Percentiles rank a stretch among this genome's conserved stretches.
Conservation (phyloP, 305 asterid genomes). For the Salvia sclarea region DNA sequence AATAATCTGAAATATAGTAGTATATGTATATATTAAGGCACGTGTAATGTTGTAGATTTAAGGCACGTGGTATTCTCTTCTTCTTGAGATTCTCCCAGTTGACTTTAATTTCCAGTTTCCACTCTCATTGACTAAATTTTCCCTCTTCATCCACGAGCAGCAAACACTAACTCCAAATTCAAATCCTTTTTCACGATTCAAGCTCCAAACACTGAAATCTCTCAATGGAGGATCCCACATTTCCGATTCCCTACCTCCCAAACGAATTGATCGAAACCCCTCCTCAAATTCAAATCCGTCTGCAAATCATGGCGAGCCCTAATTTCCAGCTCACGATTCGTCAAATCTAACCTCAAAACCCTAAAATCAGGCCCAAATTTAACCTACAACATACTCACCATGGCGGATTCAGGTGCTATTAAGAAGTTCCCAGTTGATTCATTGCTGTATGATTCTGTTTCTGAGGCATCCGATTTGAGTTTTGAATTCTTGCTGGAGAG, state of each 20-base stretch:
- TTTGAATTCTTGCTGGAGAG: no score
- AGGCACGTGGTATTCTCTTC: no score
- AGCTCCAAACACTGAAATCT: no score
- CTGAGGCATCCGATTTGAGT: slow-evolving; percentile 21
- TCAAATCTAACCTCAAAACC: slow-evolving; percentile 33
- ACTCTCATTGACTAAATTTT: no score
- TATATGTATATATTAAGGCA: no score
- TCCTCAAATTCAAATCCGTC: slow-evolving; percentile 48
- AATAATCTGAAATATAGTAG: no score
- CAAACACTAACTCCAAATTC: no score
- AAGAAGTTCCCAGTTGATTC: slow-evolving; percentile 39
- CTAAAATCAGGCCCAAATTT: slow-evolving; percentile 21
- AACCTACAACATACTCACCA: slow-evolving; percentile 28
- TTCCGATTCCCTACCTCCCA: slow-evolving; percentile 37
- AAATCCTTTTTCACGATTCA: no score
- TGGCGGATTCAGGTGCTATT: slow-evolving; percentile 29
- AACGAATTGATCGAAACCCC: slow-evolving; percentile 42
- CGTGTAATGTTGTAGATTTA: no score
- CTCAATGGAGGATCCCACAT: slow-evolving; percentile 16
- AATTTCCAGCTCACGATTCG: slow-evolving; percentile 40
- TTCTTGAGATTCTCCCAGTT: no score
- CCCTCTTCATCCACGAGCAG: no score
- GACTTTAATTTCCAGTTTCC: no score
- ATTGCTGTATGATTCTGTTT: slow-evolving; percentile 27
- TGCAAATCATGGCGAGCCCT: slow-evolving; percentile 45